Evolutionary conservation across 176 grass and related monocot genomes (phyloP), one percentile per base, ranked within the genome.

Genomic region (Cenchrus purpureus): DNA sequence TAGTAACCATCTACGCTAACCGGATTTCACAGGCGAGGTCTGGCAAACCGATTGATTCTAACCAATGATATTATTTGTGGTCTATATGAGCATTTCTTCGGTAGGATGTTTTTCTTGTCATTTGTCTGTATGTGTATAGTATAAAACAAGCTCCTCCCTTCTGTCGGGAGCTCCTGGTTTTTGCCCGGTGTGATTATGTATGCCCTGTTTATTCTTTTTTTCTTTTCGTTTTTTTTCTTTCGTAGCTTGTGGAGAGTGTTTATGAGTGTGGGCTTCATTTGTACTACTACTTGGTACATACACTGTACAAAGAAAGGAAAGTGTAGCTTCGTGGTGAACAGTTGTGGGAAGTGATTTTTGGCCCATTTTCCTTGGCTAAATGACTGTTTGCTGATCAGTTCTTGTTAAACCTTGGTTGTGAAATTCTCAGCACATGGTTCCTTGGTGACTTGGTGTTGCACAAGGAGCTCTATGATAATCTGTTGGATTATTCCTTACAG

Each of bases 1-100:
- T 99, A 2, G 92, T 99, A 74, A 99, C 97, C 79, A 94, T 97
- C 81, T 97, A 99, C 25, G 97, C 97, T 42, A 92, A 96, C 73
- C 85, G 97, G 86, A 97, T 94, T 40, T 97, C 97, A n/a, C 88
- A 92, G 68, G 97, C 94, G 79, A 90, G 94, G 68, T 94, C 90
- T 43, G 92, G 90, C 65, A 84, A 83, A 20, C 56, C 90, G 68
- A 69, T 89, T 29, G 90, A 91, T 71, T 56, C 94, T 59, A 79
- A 84, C 80, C 90, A 94, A 84, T 91, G 83, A 95, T 55, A 83
- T 78, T 66, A 71, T 85, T 85, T 87, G 40, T 79, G 59, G 79
- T 81, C 79, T 77, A 87, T 90, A 88, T 82, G 77, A 77, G 65
- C 55, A 74, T 89, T 79, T 86, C 50, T 82, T 92, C 71, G 83